Evolutionary conservation across 176 grass and related monocot genomes (phyloP), one percentile per base, ranked within the genome.

Genomic region (Cenchrus purpureus): DNA sequence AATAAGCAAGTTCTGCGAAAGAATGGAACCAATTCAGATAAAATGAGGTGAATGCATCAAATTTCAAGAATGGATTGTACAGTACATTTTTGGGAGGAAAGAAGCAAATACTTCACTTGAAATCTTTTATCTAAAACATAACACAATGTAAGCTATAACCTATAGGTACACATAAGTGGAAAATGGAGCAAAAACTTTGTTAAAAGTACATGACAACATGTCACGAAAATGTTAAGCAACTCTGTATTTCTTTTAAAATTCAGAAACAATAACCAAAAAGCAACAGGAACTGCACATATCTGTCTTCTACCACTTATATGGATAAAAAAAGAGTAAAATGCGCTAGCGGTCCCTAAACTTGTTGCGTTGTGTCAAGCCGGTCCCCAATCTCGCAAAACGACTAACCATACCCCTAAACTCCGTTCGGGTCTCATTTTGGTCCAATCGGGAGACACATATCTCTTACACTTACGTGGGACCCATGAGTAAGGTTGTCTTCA

Each of bases 1-100:
- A 87, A 88, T 51, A 92, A 88, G 85, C 96, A 95, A 68, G 65
- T 91, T 63, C 93, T 98, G 72, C 73, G n/a, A 73, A 82, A 85
- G 25, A 87, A 55, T 84, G 81, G n/a, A 44, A 80, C 5, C 42
- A 82, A 75, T 82, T 84, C 34, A 51, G 69, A 14, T 66, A 83
- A 79, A 70, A 76, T 57, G 29, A 59, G 25, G 62, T 14, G 10
- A 90, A 78, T 37, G 20, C 25, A 51, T 42, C 25, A 12, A 75
- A 64, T 65, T 65, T 71, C 6, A 56, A 85, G 4, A 48, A 73
- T 55, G 25, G 68, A 40, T 37, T 2, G 40, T 6, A 46, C 56
- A 44, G 46, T 40, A 55, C 22, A 34, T 10, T 55, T 68, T 46
- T 12, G 46, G 29, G 64, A 50, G 67, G 65, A 29, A 49, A 65